phyloP scores from a whole-genome alignment of 768 basidiomycete species.

The Suillus discolor region DNA sequence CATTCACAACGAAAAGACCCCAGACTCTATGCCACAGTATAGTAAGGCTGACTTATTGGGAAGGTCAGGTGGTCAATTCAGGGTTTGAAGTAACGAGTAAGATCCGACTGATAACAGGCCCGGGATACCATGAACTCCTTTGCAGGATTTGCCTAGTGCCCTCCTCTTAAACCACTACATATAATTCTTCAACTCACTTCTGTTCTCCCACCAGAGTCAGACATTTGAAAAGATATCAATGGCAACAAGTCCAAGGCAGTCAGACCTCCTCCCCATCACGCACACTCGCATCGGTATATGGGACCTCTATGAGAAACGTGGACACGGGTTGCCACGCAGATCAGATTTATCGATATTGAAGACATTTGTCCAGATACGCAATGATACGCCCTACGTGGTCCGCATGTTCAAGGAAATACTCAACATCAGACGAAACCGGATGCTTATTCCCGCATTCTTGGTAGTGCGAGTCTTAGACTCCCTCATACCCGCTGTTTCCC shows the following conservation, averaged over 20 bases:
- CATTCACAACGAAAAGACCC: too few relatives aligned
- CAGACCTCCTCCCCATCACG: constrained; percentile 49
- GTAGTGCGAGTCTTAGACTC: constrained; percentile 44
- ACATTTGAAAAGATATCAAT: constrained; percentile 3
- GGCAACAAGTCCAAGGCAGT: constrained; percentile 20
- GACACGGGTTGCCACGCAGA: constrained; percentile 38
- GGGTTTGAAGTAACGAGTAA: too few relatives aligned
- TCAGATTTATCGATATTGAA: constrained; percentile 48
- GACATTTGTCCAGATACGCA: constrained; percentile 46
- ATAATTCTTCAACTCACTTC: background rate
- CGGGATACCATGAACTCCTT: too few relatives aligned
- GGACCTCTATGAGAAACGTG: constrained; percentile 71
- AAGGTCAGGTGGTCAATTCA: too few relatives aligned
- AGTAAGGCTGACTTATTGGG: too few relatives aligned
- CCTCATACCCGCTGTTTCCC: constrained; percentile 60
- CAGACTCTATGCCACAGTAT: too few relatives aligned
- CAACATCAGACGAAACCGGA: constrained; percentile 51
- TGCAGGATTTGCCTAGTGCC: background rate
- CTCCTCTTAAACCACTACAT: background rate
- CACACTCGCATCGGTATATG: constrained; percentile 70
- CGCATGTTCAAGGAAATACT: constrained; percentile 66
- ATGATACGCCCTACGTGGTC: constrained; percentile 61
- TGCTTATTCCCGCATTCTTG: constrained; percentile 51
- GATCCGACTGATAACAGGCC: too few relatives aligned
- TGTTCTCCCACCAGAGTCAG: background rate